A percentile compares a stretch with the other conserved stretches of the same genome.
phyloP scores from a whole-genome alignment of 257 asterid species.

The Solanum pennellii region DNA sequence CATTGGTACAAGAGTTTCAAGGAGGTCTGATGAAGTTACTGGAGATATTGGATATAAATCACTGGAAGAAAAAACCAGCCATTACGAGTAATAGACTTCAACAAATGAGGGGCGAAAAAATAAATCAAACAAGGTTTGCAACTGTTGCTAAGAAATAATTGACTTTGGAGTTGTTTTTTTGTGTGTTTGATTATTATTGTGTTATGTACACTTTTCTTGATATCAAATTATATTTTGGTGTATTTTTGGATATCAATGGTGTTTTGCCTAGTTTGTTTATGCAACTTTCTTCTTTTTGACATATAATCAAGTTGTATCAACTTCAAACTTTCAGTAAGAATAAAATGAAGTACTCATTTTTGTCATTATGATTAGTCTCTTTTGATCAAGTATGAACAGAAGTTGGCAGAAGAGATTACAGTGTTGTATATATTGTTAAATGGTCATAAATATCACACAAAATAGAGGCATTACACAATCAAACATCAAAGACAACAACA shows the following conservation, averaged over 20 bases:
- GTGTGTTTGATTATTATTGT: too few relatives aligned
- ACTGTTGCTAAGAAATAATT: not conserved
- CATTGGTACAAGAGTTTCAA: not conserved
- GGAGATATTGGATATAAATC: not conserved
- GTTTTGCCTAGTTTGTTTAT: not conserved
- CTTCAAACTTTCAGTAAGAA: not conserved
- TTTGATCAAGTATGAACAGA: not conserved
- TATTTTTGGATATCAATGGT: not conserved
- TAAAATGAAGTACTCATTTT: not conserved
- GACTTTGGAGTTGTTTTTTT: not conserved
- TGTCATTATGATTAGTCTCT: not conserved
- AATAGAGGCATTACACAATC: too few relatives aligned
- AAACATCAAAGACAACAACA: not conserved
- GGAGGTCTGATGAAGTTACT: not conserved
- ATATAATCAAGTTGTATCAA: not conserved
- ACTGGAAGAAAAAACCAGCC: not conserved
- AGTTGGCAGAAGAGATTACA: not conserved
- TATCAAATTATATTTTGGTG: not conserved
- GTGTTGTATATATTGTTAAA: too few relatives aligned
- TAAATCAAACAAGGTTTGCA: not conserved
- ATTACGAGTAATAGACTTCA: not conserved
- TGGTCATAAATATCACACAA: too few relatives aligned
- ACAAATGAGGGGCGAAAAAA: not conserved
- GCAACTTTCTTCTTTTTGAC: not conserved
- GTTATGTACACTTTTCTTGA: not conserved